Percentiles rank a stretch among this genome's conserved stretches.
Evolutionary conservation across 1,139 yeast species (phyloP).

Genomic region (Saccharomyces hybrid): DNA sequence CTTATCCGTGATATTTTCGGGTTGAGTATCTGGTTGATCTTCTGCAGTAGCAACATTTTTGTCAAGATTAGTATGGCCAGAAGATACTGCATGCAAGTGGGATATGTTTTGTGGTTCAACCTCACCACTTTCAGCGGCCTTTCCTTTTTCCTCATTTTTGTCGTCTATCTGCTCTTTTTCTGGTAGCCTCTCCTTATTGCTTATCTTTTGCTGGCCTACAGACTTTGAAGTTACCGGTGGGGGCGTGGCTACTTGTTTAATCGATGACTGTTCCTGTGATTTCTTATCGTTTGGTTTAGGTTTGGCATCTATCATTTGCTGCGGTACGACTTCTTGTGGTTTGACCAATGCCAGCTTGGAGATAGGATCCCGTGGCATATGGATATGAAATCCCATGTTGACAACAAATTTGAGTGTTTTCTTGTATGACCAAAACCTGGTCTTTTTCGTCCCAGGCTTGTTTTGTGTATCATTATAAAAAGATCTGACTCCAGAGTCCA

Average conservation of each 20-base stretch:
- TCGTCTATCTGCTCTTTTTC: not conserved
- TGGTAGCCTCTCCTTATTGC: not conserved
- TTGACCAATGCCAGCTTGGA: not conserved
- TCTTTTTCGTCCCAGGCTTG: conserved; percentile 4
- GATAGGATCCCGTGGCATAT: not conserved
- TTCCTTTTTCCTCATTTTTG: not conserved
- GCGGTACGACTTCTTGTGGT: not conserved
- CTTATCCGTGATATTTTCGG: not conserved
- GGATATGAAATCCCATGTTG: conserved; percentile 9
- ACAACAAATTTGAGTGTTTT: conserved; percentile 13
- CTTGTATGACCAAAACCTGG: conserved; percentile 16
- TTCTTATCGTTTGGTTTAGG: not conserved
- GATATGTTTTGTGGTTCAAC: not conserved
- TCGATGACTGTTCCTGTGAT: not conserved
- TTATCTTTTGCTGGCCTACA: not conserved
- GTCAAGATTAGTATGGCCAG: not conserved
- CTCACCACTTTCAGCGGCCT: not conserved
- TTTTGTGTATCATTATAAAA: not conserved
- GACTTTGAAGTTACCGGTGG: not conserved
- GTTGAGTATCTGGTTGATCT: not conserved
- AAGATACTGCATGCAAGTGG: not conserved
- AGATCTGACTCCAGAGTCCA: not conserved
- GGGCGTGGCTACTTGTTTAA: not conserved
- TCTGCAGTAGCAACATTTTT: not conserved
- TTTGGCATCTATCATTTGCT: not conserved